Evolutionary conservation across 768 basidiomycete genomes (phyloP), one percentile per base, ranked within the genome.

Genomic region (Pleurotus sapidus): DNA sequence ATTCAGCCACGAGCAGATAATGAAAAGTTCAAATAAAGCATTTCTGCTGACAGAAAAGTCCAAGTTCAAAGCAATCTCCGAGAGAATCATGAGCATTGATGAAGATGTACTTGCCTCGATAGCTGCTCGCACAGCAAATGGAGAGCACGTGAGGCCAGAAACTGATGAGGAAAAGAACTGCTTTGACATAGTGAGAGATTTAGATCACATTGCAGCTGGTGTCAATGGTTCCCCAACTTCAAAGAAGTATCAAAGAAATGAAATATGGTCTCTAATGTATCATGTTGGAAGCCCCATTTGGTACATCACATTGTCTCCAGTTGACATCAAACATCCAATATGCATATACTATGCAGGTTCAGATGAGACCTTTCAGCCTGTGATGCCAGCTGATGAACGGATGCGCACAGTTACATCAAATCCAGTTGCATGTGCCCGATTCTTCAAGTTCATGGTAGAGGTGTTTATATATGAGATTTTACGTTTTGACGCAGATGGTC

Each of bases 1-100:
- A 0, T 77, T 77, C 55, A 77, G 71, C 49, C 71, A 77, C 47
- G 58, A 70, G 23, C 78, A 78, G 54, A 68, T 77, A 2, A 72
- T 67, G 39, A 45, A 27, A 3, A 55, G 57, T 45, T 42, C 58
- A 0, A 53, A 34, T 4, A 65, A 59, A 4, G 64, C 65, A 1
- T 65, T 49, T 47, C 39, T 68, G 18, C 42, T 67, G 8, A 56
- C 61, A 12, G 59, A 63, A 12, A 57, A 53, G 12, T 23, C 49
- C 2, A 61, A 65, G 47, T 68, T 66, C 53, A 18, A 51, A 23
- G 45, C 55, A 15, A 59, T 67, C 12, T 49, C 61, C 1, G 53
- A 63, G 2, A 43, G 58, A 8, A 30, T 70, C 0, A 40, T 67
- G 3, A 54, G 38, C 25, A 6, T 67, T 4, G 49, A 67, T 45